phyloP scores from a whole-genome alignment of 176 grass and related monocot genomes.

The Echinochloa phyllopogon region DNA sequence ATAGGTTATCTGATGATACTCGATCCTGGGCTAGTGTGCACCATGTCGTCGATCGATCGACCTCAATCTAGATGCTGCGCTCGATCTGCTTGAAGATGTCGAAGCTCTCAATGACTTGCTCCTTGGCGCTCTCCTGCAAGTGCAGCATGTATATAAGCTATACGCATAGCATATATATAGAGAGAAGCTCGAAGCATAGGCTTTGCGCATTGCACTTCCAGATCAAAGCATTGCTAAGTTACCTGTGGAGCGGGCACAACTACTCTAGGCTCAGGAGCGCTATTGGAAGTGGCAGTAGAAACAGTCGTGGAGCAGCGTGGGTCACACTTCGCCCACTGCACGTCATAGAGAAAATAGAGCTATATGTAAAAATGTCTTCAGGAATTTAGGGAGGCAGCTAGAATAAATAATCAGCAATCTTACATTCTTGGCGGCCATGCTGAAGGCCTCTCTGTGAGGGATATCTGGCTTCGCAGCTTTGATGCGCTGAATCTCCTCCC shows the following conservation, averaged over 20 bases:
- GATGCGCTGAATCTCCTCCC: conserved; percentile 99
- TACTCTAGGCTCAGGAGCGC: conserved; percentile 51
- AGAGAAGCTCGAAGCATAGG: not conserved
- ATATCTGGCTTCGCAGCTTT: conserved; percentile 95
- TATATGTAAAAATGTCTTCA: not conserved
- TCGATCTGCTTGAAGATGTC: conserved; percentile 95
- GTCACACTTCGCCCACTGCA: conserved; percentile 94
- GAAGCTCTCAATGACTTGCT: conserved; percentile 71
- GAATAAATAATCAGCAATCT: conserved; percentile 6
- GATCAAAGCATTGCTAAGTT: not conserved
- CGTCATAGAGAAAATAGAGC: not conserved
- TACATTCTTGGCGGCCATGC: conserved; percentile 99
- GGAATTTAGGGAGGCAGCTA: not conserved
- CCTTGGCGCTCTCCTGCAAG: conserved; percentile 66
- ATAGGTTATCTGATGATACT: conserved; percentile 39
- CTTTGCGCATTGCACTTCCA: not conserved
- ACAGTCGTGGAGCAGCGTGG: conserved; percentile 67
- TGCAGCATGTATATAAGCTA: not conserved
- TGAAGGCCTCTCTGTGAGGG: conserved; percentile 97
- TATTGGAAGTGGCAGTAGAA: conserved; percentile 66
- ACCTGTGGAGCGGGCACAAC: conserved; percentile 50
- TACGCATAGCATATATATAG: not conserved
- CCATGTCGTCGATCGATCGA: not conserved
- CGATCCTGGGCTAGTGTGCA: not conserved
- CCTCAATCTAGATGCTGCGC: conserved; percentile 54